Evolutionary conservation across 345 rosid species (phyloP).

Genomic region (Camelina laxa): DNA sequence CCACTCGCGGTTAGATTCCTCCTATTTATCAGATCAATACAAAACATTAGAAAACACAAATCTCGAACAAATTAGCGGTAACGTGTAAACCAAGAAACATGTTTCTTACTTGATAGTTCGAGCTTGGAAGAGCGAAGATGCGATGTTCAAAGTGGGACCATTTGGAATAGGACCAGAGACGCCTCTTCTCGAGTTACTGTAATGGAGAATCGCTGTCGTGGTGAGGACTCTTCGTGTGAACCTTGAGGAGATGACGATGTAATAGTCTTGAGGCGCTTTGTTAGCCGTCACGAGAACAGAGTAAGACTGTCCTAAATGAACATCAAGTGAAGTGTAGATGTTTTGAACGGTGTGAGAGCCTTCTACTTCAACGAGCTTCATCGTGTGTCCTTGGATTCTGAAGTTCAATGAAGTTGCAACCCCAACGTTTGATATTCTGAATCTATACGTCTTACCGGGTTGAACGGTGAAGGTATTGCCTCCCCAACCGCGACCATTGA

Average conservation of each 20-base stretch:
- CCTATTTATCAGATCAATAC: constrained; percentile 47
- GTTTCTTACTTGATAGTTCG: constrained; percentile 71
- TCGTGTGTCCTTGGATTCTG: constrained; percentile 80
- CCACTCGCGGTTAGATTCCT: constrained; percentile 95
- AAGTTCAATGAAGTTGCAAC: constrained; percentile 70
- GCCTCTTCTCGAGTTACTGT: constrained; percentile 67
- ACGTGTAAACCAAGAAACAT: constrained; percentile 15
- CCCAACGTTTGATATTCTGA: constrained; percentile 92
- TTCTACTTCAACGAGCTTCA: constrained; percentile 90
- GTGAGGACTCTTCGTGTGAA: constrained; percentile 74
- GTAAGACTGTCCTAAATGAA: constrained; percentile 91
- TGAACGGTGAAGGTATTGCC: constrained; percentile 78
- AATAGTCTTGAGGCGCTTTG: constrained; percentile 76
- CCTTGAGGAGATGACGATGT: constrained; percentile 74
- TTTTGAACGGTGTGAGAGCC: constrained; percentile 91
- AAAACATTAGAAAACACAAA: not conserved
- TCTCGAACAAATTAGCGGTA: not conserved
- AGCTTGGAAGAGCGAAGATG: constrained; percentile 80
- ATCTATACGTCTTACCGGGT: constrained; percentile 83
- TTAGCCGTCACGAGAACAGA: constrained; percentile 89
- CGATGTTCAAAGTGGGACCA: constrained; percentile 71
- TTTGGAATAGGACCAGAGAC: constrained; percentile 83
- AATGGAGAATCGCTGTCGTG: constrained; percentile 81
- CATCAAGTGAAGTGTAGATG: constrained; percentile 65
- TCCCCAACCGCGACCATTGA: constrained; percentile 90